Evolutionary conservation across 2,329 filamentous ascomycete genomes (phyloP), one percentile per base, ranked within the genome.

Genomic region (Fusarium pininemorale): DNA sequence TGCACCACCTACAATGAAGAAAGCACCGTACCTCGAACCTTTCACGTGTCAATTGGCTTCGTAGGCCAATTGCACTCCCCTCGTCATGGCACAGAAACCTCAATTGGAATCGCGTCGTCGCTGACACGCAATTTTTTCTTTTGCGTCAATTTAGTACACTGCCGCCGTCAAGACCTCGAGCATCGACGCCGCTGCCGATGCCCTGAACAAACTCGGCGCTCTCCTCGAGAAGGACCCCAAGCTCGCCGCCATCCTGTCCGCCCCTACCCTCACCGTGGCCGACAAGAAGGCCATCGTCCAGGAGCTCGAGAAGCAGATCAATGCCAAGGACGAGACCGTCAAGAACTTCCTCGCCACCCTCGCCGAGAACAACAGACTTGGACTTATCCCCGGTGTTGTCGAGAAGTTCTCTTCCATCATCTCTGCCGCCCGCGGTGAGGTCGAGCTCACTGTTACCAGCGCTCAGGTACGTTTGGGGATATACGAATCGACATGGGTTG

Each of bases 351-450:
- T 99, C 79, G 82, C 87, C 66, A 93, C 96, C 66, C 90, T 99
- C 67, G 96, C 96, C 77, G 94, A 96, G 87, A 97, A 99, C 91
- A 99, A 99, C 91, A 91, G 96, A 78, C 89, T 99, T 78, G 91
- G 92, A 75, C 87, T 96, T 73, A 89, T 99, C 73, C 89, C 92
- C 84, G 91, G 92, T 79, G 92, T 98, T 74, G 92, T 91, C 82
- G 90, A 93, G 82, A 98, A 98, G 90, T 99, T 98, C 81, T 88
- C 82, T 77, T 89, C 92, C 82, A 87, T 99, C 81, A 97, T 98
- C 89, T 91, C 94, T 80, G 96, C 96, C 76, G 88, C 94, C 78
- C 92, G 91, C 78, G 96, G 96, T 75, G 96, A 99, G 92, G 88
- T 98, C 79, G 96, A 99, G 89, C 88, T 98, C 85, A 90, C 89